These are phyloP conservation scores for Pichia sp. DNA, from an alignment of 1,139 yeast species.

Conservation along the genomic window DNA sequence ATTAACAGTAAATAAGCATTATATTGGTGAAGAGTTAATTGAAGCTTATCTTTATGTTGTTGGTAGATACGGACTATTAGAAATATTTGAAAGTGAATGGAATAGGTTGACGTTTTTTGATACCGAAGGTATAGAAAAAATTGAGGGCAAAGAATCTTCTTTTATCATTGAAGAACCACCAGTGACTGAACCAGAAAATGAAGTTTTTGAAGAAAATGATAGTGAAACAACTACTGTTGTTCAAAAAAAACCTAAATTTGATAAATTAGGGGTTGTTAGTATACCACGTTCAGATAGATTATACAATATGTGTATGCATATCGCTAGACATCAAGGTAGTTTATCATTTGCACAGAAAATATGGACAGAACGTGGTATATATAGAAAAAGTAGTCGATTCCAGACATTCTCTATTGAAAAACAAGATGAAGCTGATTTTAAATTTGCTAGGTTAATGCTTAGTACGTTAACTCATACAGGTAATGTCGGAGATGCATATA, in stretches of 20 bases:
- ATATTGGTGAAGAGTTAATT: conserved; percentile 39
- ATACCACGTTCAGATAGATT: conserved; percentile 43
- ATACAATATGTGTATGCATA: conserved; percentile 60
- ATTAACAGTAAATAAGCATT: conserved; percentile 32
- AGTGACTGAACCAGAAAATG: conserved; percentile 3
- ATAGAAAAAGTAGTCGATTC: conserved; percentile 51
- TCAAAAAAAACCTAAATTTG: not conserved
- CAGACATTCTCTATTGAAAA: conserved; percentile 33
- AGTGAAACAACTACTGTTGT: not conserved
- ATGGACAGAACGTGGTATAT: conserved; percentile 76
- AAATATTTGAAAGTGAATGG: conserved; percentile 48
- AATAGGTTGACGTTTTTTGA: conserved; percentile 42
- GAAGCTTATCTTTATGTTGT: conserved; percentile 53
- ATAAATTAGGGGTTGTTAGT: not conserved
- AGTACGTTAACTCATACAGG: conserved; percentile 45
- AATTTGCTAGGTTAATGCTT: conserved; percentile 64
- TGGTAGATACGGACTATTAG: conserved; percentile 37
- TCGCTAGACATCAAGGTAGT: conserved; percentile 52
- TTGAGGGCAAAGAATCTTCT: conserved; percentile 9
- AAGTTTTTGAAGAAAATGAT: conserved; percentile 24
- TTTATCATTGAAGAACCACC: conserved; percentile 25
- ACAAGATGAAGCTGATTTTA: conserved; percentile 53
- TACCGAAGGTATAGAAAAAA: not conserved
- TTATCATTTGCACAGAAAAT: conserved; percentile 53
- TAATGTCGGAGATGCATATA: conserved; percentile 62